Conservation (phyloP, 179 eudicot genomes). For the Nepenthes alata region DNA sequence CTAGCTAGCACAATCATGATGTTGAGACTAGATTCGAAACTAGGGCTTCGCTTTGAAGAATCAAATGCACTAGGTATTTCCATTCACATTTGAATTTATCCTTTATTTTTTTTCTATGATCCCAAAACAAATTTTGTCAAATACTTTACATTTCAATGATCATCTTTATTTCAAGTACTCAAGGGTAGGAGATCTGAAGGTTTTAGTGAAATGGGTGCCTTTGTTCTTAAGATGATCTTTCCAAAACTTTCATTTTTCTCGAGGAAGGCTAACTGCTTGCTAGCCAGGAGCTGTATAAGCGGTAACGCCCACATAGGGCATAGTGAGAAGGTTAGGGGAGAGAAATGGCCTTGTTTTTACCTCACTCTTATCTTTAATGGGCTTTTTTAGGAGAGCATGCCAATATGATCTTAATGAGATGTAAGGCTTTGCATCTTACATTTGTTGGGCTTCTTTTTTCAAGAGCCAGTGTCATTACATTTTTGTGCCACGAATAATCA, state of each 20-base stretch:
- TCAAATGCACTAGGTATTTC: no score
- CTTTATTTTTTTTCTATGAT: no score
- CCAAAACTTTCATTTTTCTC: background rate
- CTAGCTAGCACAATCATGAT: no score
- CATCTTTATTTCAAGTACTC: no score
- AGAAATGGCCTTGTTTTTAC: slow-evolving; percentile 2
- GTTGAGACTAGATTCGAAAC: no score
- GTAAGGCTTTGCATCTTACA: slow-evolving; percentile 7
- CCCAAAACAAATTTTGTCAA: no score
- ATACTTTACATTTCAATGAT: no score
- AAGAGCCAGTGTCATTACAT: slow-evolving; percentile 3
- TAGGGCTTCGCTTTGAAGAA: no score
- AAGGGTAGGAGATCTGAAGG: no score
- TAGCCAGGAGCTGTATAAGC: slow-evolving; percentile 1
- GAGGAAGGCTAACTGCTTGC: slow-evolving; percentile 3
- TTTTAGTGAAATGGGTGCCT: no score
- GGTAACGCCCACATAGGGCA: background rate
- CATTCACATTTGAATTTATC: no score
- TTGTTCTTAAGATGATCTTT: no score
- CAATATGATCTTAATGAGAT: slow-evolving; percentile 8
- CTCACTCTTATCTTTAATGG: slow-evolving; percentile 6
- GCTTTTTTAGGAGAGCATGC: slow-evolving; percentile 7
- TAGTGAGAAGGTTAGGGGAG: background rate
- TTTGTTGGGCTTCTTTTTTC: slow-evolving; percentile 6
- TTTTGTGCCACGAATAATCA: slow-evolving; percentile 11